Evolutionary conservation across 129 eudicot species (phyloP).

Genomic region (Smallanthus sonchifolius): DNA sequence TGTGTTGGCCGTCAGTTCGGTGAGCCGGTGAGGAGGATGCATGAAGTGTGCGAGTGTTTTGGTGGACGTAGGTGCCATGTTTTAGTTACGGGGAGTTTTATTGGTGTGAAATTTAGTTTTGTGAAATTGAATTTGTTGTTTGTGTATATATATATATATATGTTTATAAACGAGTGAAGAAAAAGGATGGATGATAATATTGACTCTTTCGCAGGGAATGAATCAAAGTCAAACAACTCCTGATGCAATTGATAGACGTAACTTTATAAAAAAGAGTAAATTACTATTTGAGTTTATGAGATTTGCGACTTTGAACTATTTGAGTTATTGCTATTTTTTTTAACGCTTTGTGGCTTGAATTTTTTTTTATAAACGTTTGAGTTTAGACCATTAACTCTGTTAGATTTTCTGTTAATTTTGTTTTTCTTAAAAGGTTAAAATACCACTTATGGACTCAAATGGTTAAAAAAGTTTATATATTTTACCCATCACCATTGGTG

Average conservation of each 20-base stretch:
- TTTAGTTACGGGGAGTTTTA: background rate
- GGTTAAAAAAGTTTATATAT: too few relatives aligned
- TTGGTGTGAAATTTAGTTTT: background rate
- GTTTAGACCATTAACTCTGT: too few relatives aligned
- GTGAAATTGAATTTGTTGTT: background rate
- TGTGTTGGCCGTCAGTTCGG: background rate
- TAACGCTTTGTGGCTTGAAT: too few relatives aligned
- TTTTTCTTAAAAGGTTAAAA: too few relatives aligned
- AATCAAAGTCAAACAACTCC: background rate
- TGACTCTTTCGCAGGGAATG: background rate
- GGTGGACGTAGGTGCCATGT: background rate
- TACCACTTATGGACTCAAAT: too few relatives aligned
- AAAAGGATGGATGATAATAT: background rate
- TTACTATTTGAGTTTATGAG: too few relatives aligned
- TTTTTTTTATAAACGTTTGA: too few relatives aligned
- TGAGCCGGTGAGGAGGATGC: conserved; percentile 16
- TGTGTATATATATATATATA: background rate
- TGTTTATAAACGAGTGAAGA: background rate
- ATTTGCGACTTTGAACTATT: too few relatives aligned
- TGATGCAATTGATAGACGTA: background rate
- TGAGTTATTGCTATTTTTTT: too few relatives aligned
- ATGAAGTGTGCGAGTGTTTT: conserved; percentile 17
- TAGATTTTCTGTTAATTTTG: too few relatives aligned
- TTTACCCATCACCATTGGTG: too few relatives aligned
- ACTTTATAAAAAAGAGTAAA: too few relatives aligned